Base-by-base conservation (phyloP, 2,329 filamentous ascomycete species). In the Dothideomycetidae sp. region DNA sequence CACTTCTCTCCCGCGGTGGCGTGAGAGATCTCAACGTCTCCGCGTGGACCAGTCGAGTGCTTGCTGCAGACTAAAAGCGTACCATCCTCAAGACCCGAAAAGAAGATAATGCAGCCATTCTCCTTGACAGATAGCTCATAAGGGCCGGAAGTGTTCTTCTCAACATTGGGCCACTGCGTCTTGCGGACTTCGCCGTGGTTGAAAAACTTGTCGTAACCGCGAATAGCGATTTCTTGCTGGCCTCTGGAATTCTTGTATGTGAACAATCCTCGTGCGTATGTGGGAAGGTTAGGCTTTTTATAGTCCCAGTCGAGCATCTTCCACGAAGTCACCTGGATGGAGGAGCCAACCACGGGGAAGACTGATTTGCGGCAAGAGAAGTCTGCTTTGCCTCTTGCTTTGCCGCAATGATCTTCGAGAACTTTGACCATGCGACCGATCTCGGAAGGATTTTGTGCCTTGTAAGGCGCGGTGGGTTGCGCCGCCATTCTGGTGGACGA, bases 121-220 rank as follows among this genome's bases (percentile, higher is more conserved):
- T 98, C 90, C 62, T 98, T 98, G 36, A 96, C 74, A 41, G 85
- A 96, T 39, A 98, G 64, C 60, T 98, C 90, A 50, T 96, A 98
- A 0, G 90, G 90, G 0, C 84, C 85, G 45, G 73, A 64, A 1
- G 90, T 96, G 39, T 80, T 70, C 17, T 61, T 59, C 53, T 79
- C 67, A 42, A 98, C 83, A 51, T 79, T 81, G 11, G 65, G 58
- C 90, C 90, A 98, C 50, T 77, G 71, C 3, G 90, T 98, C 46
- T 80, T 74, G 32, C 64, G 58, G 5, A 93, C 79, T 61, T 98
- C 90, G 35, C 73, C 73, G 29, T 83, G 71, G 50, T 98, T 98
- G 73, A 98, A 98, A 65, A 98, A 98, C 61, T 98, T 98, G 67
- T 98, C 88, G 60, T 98, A 98, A 36, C 90, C 90, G 49, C 90